These are phyloP conservation scores for Hygrophila difformis DNA, from an alignment of 257 asterid genomes.

Conservation along the genomic window DNA sequence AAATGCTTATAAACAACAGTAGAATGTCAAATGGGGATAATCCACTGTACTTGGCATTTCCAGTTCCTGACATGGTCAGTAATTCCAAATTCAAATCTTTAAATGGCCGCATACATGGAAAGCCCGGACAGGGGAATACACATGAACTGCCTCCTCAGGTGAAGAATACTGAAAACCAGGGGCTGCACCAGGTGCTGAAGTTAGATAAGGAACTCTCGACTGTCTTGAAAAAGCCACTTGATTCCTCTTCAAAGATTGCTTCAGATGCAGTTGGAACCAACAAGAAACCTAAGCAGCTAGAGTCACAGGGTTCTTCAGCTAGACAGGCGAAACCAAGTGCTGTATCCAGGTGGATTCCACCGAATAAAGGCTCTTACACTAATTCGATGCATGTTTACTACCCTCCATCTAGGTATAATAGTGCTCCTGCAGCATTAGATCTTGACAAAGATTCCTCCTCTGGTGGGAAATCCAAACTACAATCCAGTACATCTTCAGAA, in stretches of 20 bases:
- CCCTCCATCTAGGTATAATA: constrained; percentile 85
- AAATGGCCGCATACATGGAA: constrained; percentile 17
- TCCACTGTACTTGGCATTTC: constrained; percentile 17
- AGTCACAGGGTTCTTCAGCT: constrained; percentile 30
- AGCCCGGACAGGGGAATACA: constrained; percentile 35
- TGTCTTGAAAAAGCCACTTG: constrained; percentile 36
- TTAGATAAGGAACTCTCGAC: constrained; percentile 46
- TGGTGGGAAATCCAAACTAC: constrained; percentile 51
- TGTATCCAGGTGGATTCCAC: constrained; percentile 89
- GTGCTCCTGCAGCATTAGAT: constrained; percentile 74
- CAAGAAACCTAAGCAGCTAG: constrained; percentile 61
- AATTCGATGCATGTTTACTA: constrained; percentile 90
- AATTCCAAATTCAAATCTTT: constrained; percentile 23
- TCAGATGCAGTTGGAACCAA: constrained; percentile 41
- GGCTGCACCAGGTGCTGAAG: constrained; percentile 44
- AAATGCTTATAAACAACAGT: constrained; percentile 18
- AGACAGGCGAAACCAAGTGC: constrained; percentile 77
- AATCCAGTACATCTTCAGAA: constrained; percentile 41
- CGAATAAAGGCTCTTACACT: constrained; percentile 90
- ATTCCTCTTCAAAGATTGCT: constrained; percentile 36
- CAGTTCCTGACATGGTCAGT: constrained; percentile 21
- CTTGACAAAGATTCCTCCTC: constrained; percentile 48
- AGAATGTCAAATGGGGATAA: constrained; percentile 22
- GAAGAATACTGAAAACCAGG: constrained; percentile 51
- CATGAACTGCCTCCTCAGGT: constrained; percentile 24